Evolutionary conservation across 805 yeast species (phyloP).

Genomic region (Candida taoyuanica): DNA sequence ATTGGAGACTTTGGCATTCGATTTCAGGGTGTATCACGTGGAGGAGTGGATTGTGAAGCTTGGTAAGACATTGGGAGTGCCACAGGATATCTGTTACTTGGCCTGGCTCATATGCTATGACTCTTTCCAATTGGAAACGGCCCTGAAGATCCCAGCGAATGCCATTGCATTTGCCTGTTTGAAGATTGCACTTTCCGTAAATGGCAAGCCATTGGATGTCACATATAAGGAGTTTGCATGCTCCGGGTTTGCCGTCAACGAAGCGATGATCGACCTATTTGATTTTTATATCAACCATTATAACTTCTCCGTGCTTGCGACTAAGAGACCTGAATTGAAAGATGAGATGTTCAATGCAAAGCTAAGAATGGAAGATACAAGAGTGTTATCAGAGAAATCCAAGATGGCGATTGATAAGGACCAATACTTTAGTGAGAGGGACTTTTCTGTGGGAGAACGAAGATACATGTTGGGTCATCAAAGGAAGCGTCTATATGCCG

Average conservation of each 20-base stretch:
- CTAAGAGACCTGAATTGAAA: conserved; percentile 31
- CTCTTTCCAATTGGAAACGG: conserved; percentile 61
- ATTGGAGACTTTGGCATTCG: conserved; percentile 74
- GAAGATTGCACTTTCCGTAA: conserved; percentile 52
- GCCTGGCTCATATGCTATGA: conserved; percentile 82
- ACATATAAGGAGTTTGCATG: conserved; percentile 12
- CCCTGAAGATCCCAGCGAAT: conserved; percentile 70
- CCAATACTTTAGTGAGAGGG: conserved; percentile 36
- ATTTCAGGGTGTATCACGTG: conserved; percentile 63
- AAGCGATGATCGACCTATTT: conserved; percentile 52
- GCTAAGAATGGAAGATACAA: conserved; percentile 39
- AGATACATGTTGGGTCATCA: conserved; percentile 52
- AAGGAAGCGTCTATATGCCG: conserved; percentile 41
- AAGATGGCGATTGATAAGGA: conserved; percentile 36
- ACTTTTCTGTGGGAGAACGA: conserved; percentile 37
- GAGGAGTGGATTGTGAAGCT: conserved; percentile 65
- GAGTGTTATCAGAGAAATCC: conserved; percentile 24
- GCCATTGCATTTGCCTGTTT: conserved; percentile 66
- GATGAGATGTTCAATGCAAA: conserved; percentile 38
- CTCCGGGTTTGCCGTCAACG: conserved; percentile 30
- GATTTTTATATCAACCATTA: conserved; percentile 58
- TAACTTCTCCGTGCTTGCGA: conserved; percentile 45
- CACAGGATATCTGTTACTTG: conserved; percentile 44
- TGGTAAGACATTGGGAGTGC: conserved; percentile 44
- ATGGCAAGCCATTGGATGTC: conserved; percentile 27